Conservation (phyloP, 2,329 filamentous ascomycete species). For the Ramularia collo-cygni region DNA sequence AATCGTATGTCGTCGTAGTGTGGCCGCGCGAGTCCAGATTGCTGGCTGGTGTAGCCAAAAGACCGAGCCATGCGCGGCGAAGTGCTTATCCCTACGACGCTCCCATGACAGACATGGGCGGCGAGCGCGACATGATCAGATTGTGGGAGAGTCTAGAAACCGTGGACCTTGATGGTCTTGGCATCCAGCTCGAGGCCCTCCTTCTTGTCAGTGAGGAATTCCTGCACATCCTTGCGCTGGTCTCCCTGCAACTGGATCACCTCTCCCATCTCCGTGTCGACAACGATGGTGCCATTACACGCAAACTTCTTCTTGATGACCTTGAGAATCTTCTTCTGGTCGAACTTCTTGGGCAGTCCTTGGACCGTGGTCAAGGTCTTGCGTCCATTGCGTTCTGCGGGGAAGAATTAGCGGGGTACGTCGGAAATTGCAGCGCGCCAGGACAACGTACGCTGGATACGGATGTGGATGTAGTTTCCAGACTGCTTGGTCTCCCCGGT, state of each 20-base stretch:
- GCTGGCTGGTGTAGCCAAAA: not conserved
- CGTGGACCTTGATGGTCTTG: slow-evolving; percentile 87
- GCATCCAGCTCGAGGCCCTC: slow-evolving; percentile 87
- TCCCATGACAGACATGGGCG: no score
- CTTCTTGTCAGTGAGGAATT: slow-evolving; percentile 95
- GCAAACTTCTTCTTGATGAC: slow-evolving; percentile 99
- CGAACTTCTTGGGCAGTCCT: slow-evolving; percentile 97
- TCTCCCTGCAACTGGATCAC: slow-evolving; percentile 99
- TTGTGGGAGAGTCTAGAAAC: slow-evolving; percentile 23
- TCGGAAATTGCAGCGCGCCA: no score
- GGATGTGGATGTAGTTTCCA: slow-evolving; percentile 98
- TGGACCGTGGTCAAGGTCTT: slow-evolving; percentile 99
- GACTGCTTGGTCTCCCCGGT: slow-evolving; percentile 90
- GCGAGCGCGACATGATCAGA: not conserved
- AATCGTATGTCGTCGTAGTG: slow-evolving; percentile 1
- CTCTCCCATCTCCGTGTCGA: slow-evolving; percentile 93
- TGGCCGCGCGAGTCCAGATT: not conserved
- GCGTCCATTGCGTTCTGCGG: slow-evolving; percentile 96
- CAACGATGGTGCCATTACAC: slow-evolving; percentile 99
- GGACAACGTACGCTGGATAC: slow-evolving; percentile 72
- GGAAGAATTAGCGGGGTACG: no score
- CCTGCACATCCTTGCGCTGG: slow-evolving; percentile 97
- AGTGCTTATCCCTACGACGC: no score
- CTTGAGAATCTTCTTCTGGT: slow-evolving; percentile 99
- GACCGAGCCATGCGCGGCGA: no score